Evolutionary conservation across 2,329 filamentous ascomycete genomes (phyloP).

Genomic region (Xylariales sp.): DNA sequence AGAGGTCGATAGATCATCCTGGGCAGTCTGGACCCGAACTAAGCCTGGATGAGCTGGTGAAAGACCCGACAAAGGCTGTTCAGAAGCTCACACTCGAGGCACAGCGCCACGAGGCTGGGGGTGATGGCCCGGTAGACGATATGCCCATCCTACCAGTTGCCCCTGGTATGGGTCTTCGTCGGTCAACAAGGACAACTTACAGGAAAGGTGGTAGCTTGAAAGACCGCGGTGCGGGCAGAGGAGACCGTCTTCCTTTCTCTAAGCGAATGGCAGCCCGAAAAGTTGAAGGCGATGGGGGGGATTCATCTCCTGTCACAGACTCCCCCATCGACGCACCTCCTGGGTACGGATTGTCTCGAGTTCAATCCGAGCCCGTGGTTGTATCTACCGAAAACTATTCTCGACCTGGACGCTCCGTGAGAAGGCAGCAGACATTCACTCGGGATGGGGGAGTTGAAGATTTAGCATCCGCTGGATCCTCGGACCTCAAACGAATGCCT

Average conservation of each 20-base stretch:
- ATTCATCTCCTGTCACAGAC: slow-evolving; percentile 22
- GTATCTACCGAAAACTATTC: slow-evolving; percentile 53
- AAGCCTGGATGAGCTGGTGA: slow-evolving; percentile 77
- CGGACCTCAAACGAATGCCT: slow-evolving; percentile 13
- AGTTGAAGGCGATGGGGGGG: slow-evolving; percentile 57
- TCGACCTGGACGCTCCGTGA: slow-evolving; percentile 45
- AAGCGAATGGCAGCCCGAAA: slow-evolving; percentile 63
- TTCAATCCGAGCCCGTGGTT: slow-evolving; percentile 65
- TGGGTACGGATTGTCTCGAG: slow-evolving; percentile 52
- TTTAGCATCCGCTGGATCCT: slow-evolving; percentile 11
- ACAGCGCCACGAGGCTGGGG: slow-evolving; percentile 37
- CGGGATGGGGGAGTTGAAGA: slow-evolving; percentile 30
- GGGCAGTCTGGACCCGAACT: slow-evolving; percentile 53
- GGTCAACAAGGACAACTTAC: slow-evolving; percentile 90
- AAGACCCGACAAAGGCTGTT: slow-evolving; percentile 69
- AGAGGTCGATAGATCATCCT: slow-evolving; percentile 53
- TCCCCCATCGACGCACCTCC: slow-evolving; percentile 41
- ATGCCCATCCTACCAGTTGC: slow-evolving; percentile 81
- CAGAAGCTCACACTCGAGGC: slow-evolving; percentile 61
- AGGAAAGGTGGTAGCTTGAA: slow-evolving; percentile 80
- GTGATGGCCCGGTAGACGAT: slow-evolving; percentile 56
- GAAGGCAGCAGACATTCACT: slow-evolving; percentile 45
- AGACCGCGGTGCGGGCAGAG: slow-evolving; percentile 70
- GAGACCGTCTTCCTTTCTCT: slow-evolving; percentile 56
- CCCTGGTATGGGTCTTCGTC: slow-evolving; percentile 73